phyloP scores from a whole-genome alignment of 1,139 yeast species.

The Meyerozyma carpophila region DNA sequence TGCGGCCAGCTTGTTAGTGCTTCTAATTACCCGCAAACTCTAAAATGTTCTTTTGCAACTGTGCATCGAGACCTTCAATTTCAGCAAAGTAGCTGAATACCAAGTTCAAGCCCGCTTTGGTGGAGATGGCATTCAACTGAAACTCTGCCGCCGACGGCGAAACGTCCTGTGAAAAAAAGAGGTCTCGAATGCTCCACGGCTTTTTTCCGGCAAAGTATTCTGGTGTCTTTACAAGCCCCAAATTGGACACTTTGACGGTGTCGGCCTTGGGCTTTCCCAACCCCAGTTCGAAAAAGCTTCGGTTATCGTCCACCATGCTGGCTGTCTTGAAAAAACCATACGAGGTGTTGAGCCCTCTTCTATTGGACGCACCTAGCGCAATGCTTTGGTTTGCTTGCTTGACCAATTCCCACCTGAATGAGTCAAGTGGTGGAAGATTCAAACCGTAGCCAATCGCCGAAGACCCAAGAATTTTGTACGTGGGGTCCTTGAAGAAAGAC shows the following conservation, averaged over 20 bases:
- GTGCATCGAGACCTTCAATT: neutral
- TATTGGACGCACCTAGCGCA: slow-evolving; percentile 15
- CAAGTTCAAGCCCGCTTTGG: slow-evolving; percentile 29
- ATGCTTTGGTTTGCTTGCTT: slow-evolving; percentile 17
- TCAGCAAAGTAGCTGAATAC: slow-evolving; percentile 26
- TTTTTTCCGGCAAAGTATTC: slow-evolving; percentile 2
- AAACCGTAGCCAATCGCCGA: slow-evolving; percentile 27
- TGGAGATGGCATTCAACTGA: slow-evolving; percentile 28
- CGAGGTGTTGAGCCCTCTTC: slow-evolving; percentile 19
- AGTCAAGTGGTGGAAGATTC: slow-evolving; percentile 23
- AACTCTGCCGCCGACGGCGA: slow-evolving; percentile 34
- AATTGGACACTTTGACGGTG: slow-evolving; percentile 33
- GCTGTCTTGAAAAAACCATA: slow-evolving; percentile 16
- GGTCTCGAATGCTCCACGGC: slow-evolving; percentile 23
- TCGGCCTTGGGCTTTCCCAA: slow-evolving; percentile 29
- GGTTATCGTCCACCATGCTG: slow-evolving; percentile 15
- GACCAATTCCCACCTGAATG: slow-evolving; percentile 34
- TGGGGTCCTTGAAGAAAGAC: slow-evolving; percentile 12
- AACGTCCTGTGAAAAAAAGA: slow-evolving; percentile 35
- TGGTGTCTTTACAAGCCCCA: slow-evolving; percentile 24
- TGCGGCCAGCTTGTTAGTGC: no score
- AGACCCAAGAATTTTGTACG: slow-evolving; percentile 28
- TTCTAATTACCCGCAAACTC: neutral
- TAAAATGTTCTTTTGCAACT: neutral
- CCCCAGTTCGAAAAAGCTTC: slow-evolving; percentile 16